phyloP scores from a whole-genome alignment of 495 filamentous ascomycete species.

The Hypoxylon fragiforme region DNA sequence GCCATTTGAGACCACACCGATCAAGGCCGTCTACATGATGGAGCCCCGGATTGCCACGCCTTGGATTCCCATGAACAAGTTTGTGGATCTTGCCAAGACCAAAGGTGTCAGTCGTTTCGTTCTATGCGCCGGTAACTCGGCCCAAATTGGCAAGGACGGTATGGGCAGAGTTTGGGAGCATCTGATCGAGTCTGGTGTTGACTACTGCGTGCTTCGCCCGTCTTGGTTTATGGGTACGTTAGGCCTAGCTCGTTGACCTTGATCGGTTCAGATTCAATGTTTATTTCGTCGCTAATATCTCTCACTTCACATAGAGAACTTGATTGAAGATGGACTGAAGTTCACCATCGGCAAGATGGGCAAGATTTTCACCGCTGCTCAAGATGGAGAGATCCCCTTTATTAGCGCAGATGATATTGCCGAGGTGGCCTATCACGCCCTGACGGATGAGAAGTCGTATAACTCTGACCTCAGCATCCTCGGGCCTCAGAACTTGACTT shows the following conservation, averaged over 20 bases:
- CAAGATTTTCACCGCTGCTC: constrained; percentile 49
- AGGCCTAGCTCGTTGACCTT: background rate
- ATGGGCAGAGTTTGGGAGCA: constrained; percentile 46
- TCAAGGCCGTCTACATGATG: constrained; percentile 48
- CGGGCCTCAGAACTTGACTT: constrained; percentile 50
- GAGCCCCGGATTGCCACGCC: constrained; percentile 38
- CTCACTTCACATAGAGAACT: constrained; percentile 27
- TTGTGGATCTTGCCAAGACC: constrained; percentile 43
- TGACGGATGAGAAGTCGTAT: constrained; percentile 45
- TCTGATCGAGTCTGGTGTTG: constrained; percentile 44
- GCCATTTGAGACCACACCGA: constrained; percentile 32
- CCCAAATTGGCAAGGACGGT: constrained; percentile 42
- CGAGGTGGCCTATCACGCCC: constrained; percentile 45
- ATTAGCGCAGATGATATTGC: constrained; percentile 53
- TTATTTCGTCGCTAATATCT: background rate
- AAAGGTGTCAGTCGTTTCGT: constrained; percentile 48
- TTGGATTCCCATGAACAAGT: constrained; percentile 41
- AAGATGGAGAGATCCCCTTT: constrained; percentile 51
- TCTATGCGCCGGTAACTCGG: constrained; percentile 40
- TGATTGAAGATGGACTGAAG: constrained; percentile 25
- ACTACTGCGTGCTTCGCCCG: constrained; percentile 47
- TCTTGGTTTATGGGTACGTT: constrained; percentile 53
- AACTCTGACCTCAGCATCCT: constrained; percentile 51
- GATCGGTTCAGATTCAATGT: constrained; percentile 1
- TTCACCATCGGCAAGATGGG: constrained; percentile 43